Base-by-base conservation (phyloP, 345 rosid genomes). In the Salix udensis region DNA sequence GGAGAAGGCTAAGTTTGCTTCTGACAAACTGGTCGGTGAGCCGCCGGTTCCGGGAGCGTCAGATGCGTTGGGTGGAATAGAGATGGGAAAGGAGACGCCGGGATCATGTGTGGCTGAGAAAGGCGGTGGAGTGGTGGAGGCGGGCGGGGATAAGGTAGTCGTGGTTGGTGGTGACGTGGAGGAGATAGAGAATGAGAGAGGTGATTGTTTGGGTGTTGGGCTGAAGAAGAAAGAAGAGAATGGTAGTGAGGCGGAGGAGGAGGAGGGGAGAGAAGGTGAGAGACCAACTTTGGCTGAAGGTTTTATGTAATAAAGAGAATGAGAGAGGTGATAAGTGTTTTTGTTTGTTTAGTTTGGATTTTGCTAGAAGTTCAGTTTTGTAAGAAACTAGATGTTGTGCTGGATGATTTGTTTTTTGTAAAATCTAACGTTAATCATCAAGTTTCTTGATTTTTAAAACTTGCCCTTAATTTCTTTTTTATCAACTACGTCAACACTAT, bases 271-370 rank as follows among this genome's bases (percentile, higher is more conserved):
- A 15, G 82, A 31, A 65, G 80, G 68, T n/a, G 75, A 85, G 65
- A 76, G 71, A 73, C 88, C 86, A 13, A 77, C 58, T 69, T 71
- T 89, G 75, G 80, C 85, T 68, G 86, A 81, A 81, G 89, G 88
- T 50, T 72, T 82, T 68, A 79, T 67, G 28, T 85, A 69, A 85
- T 42, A 31, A 67, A 40, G 4, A 7, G 24, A 39, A 39, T 16
- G n/a, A 40, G 13, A 42, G 3, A 42, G 4, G 37, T 36, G 37
- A 36, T 1, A 42, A 11, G 46, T 42, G 19, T 10, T 8, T 28
- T 37, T 8, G 52, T 2, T 23, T 14, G n/a, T 72, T n/a, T 16
- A 26, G 23, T 19, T 65, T 18, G 28, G 40, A 24, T 11, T 71
- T 50, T 69, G 18, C n/a, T 36, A n/a, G 6, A 18, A 44, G 12